These are phyloP conservation scores for Capillidium rhysosporum DNA, from an alignment of 371 early-diverging fungal genomes.

Conservation along the genomic window DNA sequence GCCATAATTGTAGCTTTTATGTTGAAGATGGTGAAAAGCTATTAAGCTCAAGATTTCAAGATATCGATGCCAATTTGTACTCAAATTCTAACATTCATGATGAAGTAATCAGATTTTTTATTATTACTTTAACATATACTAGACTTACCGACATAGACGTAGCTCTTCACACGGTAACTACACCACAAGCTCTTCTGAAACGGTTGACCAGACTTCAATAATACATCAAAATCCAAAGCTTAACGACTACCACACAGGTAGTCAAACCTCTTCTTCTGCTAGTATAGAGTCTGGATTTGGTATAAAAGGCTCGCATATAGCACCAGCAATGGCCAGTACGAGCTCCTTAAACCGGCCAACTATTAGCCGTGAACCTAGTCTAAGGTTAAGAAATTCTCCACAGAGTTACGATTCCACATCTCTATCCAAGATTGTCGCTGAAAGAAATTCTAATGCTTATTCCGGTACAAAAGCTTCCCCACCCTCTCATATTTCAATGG, in stretches of 20 bases:
- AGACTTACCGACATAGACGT: not conserved
- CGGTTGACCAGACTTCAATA: not conserved
- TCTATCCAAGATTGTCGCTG: not conserved
- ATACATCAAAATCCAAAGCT: not conserved
- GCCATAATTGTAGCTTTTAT: constrained; percentile 1
- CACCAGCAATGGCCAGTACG: not conserved
- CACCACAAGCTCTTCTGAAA: not conserved
- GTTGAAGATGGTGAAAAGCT: constrained; percentile 6
- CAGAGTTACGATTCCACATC: not conserved
- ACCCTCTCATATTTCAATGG: not conserved
- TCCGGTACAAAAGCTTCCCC: not conserved
- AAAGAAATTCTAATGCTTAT: not conserved
- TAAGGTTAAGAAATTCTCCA: not conserved
- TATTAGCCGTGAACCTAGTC: not conserved
- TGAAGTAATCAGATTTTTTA: not conserved
- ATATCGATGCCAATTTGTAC: not conserved
- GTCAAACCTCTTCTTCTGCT: not conserved
- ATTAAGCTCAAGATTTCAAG: constrained; percentile 2
- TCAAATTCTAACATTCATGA: not conserved
- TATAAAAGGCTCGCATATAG: not conserved
- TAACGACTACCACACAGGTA: not conserved
- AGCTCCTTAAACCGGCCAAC: no score
- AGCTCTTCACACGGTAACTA: not conserved
- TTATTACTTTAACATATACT: not conserved
- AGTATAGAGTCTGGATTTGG: not conserved